These are phyloP conservation scores for Orobanche coerulescens DNA, from an alignment of 257 asterid genomes.

Conservation along the genomic window DNA sequence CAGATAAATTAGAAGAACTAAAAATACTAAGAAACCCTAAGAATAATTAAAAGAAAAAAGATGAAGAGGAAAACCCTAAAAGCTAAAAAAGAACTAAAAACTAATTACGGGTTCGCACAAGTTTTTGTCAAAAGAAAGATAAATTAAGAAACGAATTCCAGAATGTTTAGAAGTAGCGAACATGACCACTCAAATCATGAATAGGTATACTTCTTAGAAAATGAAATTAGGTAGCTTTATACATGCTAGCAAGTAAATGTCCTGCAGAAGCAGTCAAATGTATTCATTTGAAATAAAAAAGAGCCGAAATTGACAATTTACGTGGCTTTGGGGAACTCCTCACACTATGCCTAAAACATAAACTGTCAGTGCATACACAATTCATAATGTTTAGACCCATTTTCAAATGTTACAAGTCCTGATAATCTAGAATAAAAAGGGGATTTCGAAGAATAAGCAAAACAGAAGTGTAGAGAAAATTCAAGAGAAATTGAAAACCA, in stretches of 20 bases:
- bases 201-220: background rate
- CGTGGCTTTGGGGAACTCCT: background rate
- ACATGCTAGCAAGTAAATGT: background rate
- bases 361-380: background rate
- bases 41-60: too few species aligned
- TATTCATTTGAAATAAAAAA: background rate
- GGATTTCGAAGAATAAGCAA: background rate
- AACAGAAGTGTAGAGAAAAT: background rate
- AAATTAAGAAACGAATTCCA: too few species aligned
- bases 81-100: too few species aligned
- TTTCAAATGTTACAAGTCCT: background rate
- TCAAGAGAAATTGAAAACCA: background rate
- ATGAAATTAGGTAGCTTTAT: background rate
- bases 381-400: background rate
- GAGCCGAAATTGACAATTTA: background rate
- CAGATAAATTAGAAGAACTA: too few species aligned
- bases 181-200: too few species aligned
- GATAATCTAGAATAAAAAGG: conserved; percentile 2
- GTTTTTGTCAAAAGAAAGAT: too few species aligned
- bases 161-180: too few species aligned
- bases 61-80: too few species aligned
- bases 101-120: too few species aligned
- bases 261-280: conserved; percentile 2
- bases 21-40: too few species aligned
- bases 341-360: background rate